phyloP scores from a whole-genome alignment of 2,329 filamentous ascomycete genomes.

The Talaromyces islandicus region DNA sequence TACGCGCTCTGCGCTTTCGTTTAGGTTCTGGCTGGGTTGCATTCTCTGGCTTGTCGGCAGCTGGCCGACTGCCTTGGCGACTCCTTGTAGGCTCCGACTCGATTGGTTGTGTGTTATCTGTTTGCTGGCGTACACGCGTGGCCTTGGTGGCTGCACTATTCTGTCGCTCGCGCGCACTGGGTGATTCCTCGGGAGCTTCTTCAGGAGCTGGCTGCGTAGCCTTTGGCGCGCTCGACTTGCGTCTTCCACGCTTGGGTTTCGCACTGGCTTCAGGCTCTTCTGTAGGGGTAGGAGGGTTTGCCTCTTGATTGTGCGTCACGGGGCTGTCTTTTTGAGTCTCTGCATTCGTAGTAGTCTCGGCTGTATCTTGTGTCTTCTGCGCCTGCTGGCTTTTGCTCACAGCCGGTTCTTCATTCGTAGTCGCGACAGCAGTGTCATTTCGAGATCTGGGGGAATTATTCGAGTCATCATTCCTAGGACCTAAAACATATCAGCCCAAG shows the following conservation, averaged over 20 bases:
- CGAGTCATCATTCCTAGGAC: neutral
- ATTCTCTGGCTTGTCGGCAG: neutral
- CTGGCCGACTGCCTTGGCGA: neutral
- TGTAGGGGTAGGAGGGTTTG: neutral
- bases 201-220: neutral
- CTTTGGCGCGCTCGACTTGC: neutral
- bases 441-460: neutral
- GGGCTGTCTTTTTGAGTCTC: neutral
- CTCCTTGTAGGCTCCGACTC: neutral
- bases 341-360: neutral
- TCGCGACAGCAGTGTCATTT: neutral
- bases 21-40: neutral
- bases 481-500: conserved; percentile 1
- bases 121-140: neutral
- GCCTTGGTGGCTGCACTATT: neutral
- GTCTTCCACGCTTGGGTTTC: neutral
- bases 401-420: neutral
- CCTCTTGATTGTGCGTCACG: neutral
- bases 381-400: neutral
- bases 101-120: neutral
- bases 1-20: neutral
- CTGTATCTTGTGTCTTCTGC: neutral
- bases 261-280: neutral
- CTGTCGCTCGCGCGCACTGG: neutral
- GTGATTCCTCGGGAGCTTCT: neutral